These are phyloP conservation scores for Diutina neorugosa DNA, from an alignment of 1,139 yeast species.

Conservation along the genomic window DNA sequence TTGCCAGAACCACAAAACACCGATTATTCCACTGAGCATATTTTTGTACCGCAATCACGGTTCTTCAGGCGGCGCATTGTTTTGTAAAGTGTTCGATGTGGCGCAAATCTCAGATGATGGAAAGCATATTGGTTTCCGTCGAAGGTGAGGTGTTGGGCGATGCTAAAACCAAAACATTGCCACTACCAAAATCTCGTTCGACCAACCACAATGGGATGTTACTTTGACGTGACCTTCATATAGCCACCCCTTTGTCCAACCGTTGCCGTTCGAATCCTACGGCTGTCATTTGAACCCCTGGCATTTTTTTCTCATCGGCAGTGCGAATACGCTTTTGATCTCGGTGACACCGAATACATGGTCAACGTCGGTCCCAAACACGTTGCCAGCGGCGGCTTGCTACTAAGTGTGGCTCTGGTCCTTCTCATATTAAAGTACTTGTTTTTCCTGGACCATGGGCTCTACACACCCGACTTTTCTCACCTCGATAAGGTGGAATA, in stretches of 20 bases:
- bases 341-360: not conserved
- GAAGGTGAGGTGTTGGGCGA: too few relatives aligned
- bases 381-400: constrained; percentile 1
- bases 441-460: not conserved
- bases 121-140: too few relatives aligned
- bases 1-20: not conserved
- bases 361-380: not conserved
- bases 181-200: too few relatives aligned
- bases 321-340: not conserved
- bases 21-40: not conserved
- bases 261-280: not conserved
- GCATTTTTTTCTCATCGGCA: not conserved
- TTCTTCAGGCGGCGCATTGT: not conserved
- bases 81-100: not conserved
- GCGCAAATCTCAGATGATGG: not conserved
- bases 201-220: too few relatives aligned
- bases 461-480: constrained; percentile 13
- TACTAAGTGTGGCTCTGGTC: not conserved
- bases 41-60: not conserved
- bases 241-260: not conserved
- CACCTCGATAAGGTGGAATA: constrained; percentile 18
- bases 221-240: not conserved
- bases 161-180: too few relatives aligned
- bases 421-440: not conserved
- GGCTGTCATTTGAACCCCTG: not conserved